Conservation (phyloP, 805 yeast species). For the Candida tallmaniae region DNA sequence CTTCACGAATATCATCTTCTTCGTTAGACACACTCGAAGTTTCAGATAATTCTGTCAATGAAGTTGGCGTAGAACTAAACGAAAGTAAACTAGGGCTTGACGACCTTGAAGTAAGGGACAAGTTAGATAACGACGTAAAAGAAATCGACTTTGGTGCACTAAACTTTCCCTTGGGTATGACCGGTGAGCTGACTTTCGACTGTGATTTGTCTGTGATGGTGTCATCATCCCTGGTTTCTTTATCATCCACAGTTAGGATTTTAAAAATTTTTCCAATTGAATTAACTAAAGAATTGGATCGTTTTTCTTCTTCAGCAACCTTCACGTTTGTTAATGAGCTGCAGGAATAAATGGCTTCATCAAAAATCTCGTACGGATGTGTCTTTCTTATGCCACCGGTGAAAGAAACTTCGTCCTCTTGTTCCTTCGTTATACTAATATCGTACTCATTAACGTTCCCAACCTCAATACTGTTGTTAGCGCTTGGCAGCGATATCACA, state of each 20-base stretch:
- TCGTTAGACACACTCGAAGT: constrained; percentile 15
- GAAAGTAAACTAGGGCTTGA: constrained; percentile 38
- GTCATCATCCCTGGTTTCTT: not conserved
- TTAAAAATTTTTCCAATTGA: constrained; percentile 35
- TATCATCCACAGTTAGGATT: constrained; percentile 31
- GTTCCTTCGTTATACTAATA: not conserved
- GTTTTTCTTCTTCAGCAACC: constrained; percentile 7
- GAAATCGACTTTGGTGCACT: constrained; percentile 27
- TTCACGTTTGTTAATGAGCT: constrained; percentile 17
- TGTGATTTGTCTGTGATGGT: too few relatives aligned
- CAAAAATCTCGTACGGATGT: constrained; percentile 61
- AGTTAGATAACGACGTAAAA: constrained; percentile 31
- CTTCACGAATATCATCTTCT: too few relatives aligned
- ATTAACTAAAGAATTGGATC: constrained; percentile 23
- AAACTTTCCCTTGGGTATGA: constrained; percentile 4
- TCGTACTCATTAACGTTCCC: not conserved
- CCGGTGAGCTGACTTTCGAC: not conserved
- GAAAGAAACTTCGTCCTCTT: constrained; percentile 6
- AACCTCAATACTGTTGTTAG: constrained; percentile 10
- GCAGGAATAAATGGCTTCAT: constrained; percentile 55
- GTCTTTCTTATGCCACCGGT: constrained; percentile 42
- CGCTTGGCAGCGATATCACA: constrained; percentile 34
- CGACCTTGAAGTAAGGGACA: constrained; percentile 24
- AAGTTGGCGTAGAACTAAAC: constrained; percentile 31
- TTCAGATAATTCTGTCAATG: constrained; percentile 30